These are phyloP conservation scores for Aspergillus steynii DNA, from an alignment of 495 filamentous ascomycete genomes.

Conservation along the genomic window DNA sequence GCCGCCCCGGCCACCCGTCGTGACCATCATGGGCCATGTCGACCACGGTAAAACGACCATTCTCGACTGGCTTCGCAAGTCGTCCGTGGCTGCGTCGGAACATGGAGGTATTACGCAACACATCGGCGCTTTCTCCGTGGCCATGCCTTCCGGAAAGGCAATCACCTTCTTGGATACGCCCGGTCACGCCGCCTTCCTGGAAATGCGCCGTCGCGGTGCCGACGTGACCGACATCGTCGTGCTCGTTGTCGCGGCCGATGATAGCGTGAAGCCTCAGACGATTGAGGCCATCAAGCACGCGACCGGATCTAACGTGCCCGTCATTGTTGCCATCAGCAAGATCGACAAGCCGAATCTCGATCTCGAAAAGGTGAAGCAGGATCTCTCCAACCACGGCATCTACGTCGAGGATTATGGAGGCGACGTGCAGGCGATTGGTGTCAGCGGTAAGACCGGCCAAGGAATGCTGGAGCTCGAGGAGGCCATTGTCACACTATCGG, in stretches of 20 bases:
- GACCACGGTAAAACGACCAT: constrained; percentile 99
- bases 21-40: constrained; percentile 99
- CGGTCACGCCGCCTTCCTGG: constrained; percentile 91
- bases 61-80: constrained; percentile 90
- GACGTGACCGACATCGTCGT: constrained; percentile 97
- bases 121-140: constrained; percentile 97
- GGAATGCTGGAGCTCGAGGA: constrained; percentile 94
- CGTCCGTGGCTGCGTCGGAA: constrained; percentile 84
- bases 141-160: constrained; percentile 76
- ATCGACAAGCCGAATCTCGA: constrained; percentile 84
- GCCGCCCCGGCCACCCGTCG: constrained; percentile 82
- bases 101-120: constrained; percentile 99
- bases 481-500: constrained; percentile 76
- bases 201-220: constrained; percentile 94
- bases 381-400: constrained; percentile 80
- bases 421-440: constrained; percentile 86
- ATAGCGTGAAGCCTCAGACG: constrained; percentile 96
- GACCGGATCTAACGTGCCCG: constrained; percentile 83
- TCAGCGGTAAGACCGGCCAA: constrained; percentile 90
- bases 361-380: constrained; percentile 79
- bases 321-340: constrained; percentile 99
- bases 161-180: constrained; percentile 98
- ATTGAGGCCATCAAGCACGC: constrained; percentile 96
- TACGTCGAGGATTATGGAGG: constrained; percentile 95
- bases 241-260: constrained; percentile 94